Evolutionary conservation across 108 stramenopile species (phyloP).

Genomic region (Stephanodiscus minutulus): DNA sequence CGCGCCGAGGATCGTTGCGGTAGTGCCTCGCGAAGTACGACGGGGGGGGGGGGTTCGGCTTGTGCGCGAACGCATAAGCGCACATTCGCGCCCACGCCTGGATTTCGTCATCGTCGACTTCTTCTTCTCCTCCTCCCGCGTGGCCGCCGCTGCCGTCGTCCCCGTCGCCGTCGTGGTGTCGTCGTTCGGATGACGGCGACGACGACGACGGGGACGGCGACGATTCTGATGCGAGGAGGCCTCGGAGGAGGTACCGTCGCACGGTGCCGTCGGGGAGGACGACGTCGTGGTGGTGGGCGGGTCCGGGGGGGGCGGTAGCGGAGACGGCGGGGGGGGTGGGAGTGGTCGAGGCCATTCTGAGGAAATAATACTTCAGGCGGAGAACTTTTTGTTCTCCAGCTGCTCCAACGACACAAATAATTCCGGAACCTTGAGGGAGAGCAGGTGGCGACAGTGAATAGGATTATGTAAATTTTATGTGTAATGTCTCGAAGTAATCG

Average conservation of each 20-base stretch:
- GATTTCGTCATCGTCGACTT: conserved; percentile 21
- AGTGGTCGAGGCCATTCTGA: no score
- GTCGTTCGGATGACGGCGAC: no score
- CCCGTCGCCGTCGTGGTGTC: background rate
- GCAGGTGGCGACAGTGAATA: no score
- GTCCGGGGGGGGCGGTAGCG: background rate
- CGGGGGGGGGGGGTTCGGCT: conserved; percentile 59
- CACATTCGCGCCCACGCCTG: conserved; percentile 67
- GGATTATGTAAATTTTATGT: no score
- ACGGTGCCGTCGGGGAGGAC: background rate
- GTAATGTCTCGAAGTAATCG: no score
- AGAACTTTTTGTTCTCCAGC: no score
- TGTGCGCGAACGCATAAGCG: conserved; percentile 70
- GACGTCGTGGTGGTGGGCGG: background rate
- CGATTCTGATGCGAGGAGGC: background rate
- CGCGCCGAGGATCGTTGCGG: conserved; percentile 66
- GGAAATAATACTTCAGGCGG: no score
- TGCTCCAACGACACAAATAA: no score
- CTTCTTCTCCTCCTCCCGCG: background rate
- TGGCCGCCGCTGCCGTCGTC: background rate
- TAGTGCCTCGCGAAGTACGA: conserved; percentile 75
- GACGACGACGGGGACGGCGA: no score
- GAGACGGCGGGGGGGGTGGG: no score
- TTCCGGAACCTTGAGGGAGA: no score
- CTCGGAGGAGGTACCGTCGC: background rate